Evolutionary conservation across 371 early-diverging fungal genomes (phyloP), one percentile per base, ranked within the genome.

Genomic region (Catenaria anguillulae): DNA sequence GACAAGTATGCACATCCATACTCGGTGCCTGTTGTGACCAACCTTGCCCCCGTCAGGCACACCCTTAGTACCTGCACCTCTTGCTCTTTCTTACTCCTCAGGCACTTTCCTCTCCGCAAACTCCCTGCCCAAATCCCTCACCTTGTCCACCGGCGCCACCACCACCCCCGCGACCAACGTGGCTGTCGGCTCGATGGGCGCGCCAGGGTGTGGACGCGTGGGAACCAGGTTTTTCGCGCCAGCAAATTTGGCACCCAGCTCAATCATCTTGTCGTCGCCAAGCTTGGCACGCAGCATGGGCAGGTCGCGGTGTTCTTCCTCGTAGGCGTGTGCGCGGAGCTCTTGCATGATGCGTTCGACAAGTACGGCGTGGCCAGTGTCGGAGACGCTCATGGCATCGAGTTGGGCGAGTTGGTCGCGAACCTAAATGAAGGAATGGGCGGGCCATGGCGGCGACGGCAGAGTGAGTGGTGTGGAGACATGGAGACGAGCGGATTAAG

Each of bases 121-220:
- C n/a, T 50, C 29, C 21, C 36, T 19, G 19, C n/a, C 13, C 15
- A 36, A 0, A 8, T 58, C 58, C 19, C 36, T 12, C 58, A 58
- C 19, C 42, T 58, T 58, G 58, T 58, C 58, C 35, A 58, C 15
- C 10, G 58, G 58, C 36, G 19, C 35, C 36, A 19, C 31, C n/a
- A n/a, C 15, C 21, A 10, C 31, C 6, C 58, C 58, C 4, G 17
- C 58, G 24, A 58, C 26, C 36, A 36, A 12, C 42, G 31, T 36
- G 26, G 43, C 13, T 12, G 29, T 8, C 15, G 58, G 58, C 31
- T 42, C 36, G 43, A n/a, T 24, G 5, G 58, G 58, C n/a, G 58
- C 58, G 2, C 26, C 1, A 3, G 58, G 58, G 36, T 58, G 58
- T 13, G 58, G 58, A 24, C 29, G 33, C 10, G 58, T 58, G 58